These are phyloP conservation scores for Saccharomycopsis hybrid DNA, from an alignment of 1,139 yeast species.

Conservation along the genomic window DNA sequence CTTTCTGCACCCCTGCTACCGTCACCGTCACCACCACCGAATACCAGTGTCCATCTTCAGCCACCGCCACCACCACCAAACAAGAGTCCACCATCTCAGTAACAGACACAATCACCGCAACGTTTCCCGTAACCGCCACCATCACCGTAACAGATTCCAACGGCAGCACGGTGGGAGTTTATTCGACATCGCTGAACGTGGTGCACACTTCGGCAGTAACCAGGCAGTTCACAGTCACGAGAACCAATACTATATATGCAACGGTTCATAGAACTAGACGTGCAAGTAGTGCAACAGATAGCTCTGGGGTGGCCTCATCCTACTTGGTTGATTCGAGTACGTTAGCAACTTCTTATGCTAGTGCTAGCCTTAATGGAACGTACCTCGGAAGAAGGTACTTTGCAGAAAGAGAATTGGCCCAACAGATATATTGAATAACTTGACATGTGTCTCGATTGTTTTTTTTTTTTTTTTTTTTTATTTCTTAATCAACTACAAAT, in stretches of 20 bases:
- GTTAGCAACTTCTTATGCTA: too few species aligned
- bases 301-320: too few species aligned
- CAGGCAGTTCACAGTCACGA: slow-evolving; percentile 9
- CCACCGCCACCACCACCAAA: slow-evolving; percentile 5
- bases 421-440: too few species aligned
- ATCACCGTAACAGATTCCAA: slow-evolving; percentile 10
- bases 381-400: too few species aligned
- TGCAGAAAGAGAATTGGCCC: too few species aligned
- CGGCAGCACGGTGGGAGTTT: slow-evolving; percentile 10
- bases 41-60: not conserved
- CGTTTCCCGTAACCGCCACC: slow-evolving; percentile 15
- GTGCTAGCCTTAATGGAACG: too few species aligned
- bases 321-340: too few species aligned
- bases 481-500: too few species aligned
- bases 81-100: slow-evolving; percentile 4
- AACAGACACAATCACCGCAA: slow-evolving; percentile 9
- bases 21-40: slow-evolving; percentile 7
- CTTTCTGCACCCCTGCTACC: slow-evolving; percentile 2
- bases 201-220: slow-evolving; percentile 12
- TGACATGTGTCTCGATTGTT: too few species aligned
- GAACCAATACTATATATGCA: slow-evolving; percentile 11
- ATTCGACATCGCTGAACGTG: slow-evolving; percentile 5
- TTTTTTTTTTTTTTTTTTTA: too few species aligned
- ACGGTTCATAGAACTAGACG: not conserved
- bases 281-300: too few species aligned